Conservation (phyloP, 257 asterid genomes). For the Salvia rosmarinus region DNA sequence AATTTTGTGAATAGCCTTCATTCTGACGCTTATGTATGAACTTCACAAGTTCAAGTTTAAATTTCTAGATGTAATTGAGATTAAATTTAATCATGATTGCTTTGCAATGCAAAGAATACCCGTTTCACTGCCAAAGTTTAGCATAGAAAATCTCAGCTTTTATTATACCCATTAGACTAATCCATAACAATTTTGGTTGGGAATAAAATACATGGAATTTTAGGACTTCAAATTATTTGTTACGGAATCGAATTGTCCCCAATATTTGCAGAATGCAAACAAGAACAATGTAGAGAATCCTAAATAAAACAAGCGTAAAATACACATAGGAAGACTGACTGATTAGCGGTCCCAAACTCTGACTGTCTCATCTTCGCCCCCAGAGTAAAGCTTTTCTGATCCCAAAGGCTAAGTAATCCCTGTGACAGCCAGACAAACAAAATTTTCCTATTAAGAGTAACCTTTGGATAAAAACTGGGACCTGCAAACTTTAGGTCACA, state of each 20-base stretch:
- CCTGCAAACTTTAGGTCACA: slow-evolving; percentile 9
- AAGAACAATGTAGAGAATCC: background rate
- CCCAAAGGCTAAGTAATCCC: slow-evolving; percentile 90
- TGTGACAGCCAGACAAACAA: slow-evolving; percentile 70
- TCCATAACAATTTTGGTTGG: slow-evolving; percentile 2
- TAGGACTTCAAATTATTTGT: slow-evolving; percentile 1
- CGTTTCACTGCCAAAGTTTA: slow-evolving; percentile 5
- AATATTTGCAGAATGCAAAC: slow-evolving; percentile 22
- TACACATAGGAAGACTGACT: slow-evolving; percentile 62
- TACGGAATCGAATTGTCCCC: background rate
- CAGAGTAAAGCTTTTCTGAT: slow-evolving; percentile 89
- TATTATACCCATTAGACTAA: too few relatives aligned
- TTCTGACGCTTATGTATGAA: background rate
- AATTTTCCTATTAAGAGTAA: slow-evolving; percentile 12
- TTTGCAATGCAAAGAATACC: background rate
- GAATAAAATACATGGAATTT: background rate
- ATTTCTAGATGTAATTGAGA: background rate
- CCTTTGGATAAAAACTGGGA: background rate
- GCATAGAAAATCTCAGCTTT: background rate
- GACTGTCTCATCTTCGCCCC: slow-evolving; percentile 88
- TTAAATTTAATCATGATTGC: background rate
- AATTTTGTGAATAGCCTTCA: background rate
- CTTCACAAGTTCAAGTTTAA: background rate
- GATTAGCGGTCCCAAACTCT: slow-evolving; percentile 98
- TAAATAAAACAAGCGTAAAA: background rate